Evolutionary conservation across 192 early-diverging fungal genomes (phyloP), one percentile per base, ranked within the genome.

Genomic region (Coemansia biformis): DNA sequence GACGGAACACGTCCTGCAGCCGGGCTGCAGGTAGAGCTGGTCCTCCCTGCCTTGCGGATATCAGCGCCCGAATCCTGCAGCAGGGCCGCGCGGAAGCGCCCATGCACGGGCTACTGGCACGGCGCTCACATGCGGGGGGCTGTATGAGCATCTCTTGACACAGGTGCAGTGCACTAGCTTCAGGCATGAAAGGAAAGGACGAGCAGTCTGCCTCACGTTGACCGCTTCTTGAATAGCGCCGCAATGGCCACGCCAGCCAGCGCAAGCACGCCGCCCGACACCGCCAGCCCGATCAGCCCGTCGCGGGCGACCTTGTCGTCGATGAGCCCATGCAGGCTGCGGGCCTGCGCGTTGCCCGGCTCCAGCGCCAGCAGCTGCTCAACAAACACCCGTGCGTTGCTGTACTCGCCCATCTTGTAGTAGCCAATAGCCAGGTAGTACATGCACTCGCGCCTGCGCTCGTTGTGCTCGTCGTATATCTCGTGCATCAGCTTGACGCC

Each of bases 351-450:
- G 61, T 98, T 98, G 26, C 76, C 63, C 9, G 90, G 87, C 60
- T 98, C 94, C 24, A 85, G 57, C 13, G 84, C 75, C 48, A 98
- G 57, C n/a, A 98, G 77, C 38, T 79, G 78, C 29, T 90, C 82
- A 57, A 87, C 90, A 62, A 79, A 87, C n/a, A 83, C 78, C 30
- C 84, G 75, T 1, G 92, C 89, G 51, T 86, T 83, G 31, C 66
- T 69, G 58, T 90, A 98, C 53, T 89, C 84, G n/a, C 86, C 85
- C 48, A 93, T 77, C 63, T 91, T 92, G 79, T 83, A 95, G 61
- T 91, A 80, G 8, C 91, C 95, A 14, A 98, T 64, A 4, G 90
- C 88, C 39, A 98, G 57, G 54, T 95, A 98, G 66, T 93, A 98
- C 23, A 95, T 76, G 55, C 95, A 98, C 68, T 98, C 95, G 32